phyloP scores from a whole-genome alignment of 441 rosid species.

The Biscutella auriculata region DNA sequence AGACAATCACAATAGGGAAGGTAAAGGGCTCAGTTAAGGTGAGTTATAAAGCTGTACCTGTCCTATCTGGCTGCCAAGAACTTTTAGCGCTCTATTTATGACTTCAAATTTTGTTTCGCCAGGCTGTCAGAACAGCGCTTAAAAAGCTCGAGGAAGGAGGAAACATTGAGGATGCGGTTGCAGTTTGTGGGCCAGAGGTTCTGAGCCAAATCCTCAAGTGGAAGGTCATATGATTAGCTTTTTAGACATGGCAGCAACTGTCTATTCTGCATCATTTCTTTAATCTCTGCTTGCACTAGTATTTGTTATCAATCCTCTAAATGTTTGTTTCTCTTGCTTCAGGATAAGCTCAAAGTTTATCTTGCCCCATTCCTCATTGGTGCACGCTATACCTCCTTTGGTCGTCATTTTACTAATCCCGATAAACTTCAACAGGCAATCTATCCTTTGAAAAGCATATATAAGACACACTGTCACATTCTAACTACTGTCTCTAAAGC shows the following conservation, averaged over 20 bases:
- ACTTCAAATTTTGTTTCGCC: conserved; percentile 5
- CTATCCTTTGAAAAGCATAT: not conserved
- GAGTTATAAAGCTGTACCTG: conserved; percentile 13
- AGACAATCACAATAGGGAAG: conserved; percentile 63
- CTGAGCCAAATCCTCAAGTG: conserved; percentile 63
- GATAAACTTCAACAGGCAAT: conserved; percentile 79
- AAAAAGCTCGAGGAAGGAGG: conserved; percentile 56
- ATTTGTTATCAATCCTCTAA: conserved; percentile 1
- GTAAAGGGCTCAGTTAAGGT: conserved; percentile 80
- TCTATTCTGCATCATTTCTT: not conserved
- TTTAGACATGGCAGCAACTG: not conserved
- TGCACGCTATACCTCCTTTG: conserved; percentile 77
- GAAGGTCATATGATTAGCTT: conserved; percentile 47
- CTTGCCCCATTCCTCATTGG: conserved; percentile 81
- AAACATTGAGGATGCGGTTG: conserved; percentile 71
- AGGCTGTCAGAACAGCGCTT: conserved; percentile 81
- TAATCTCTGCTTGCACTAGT: not conserved
- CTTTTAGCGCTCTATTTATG: not conserved
- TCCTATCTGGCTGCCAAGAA: conserved; percentile 4
- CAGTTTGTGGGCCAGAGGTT: conserved; percentile 74
- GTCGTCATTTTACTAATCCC: conserved; percentile 89
- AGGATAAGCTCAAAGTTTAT: conserved; percentile 77
- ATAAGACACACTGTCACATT: not conserved
- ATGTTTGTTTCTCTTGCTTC: conserved; percentile 22
- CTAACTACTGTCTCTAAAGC: not conserved